These are phyloP conservation scores for Schizophyllum amplum DNA, from an alignment of 1,284 basidiomycete genomes.

Conservation along the genomic window DNA sequence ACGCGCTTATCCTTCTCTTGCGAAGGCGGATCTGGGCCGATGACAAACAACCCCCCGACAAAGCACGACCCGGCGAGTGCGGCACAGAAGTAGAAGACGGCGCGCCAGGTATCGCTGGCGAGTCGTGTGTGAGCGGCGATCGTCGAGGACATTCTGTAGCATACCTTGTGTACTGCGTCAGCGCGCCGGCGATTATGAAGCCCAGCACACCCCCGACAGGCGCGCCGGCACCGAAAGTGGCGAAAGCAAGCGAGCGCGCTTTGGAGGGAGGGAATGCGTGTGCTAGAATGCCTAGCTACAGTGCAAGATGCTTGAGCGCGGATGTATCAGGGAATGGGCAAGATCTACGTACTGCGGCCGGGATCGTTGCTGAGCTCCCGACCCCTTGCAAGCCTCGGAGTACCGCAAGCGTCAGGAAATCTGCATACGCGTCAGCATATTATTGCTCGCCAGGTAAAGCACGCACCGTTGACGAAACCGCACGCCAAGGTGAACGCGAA, in stretches of 20 bases:
- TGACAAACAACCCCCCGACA: slow-evolving; percentile 39
- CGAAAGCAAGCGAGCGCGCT: slow-evolving; percentile 65
- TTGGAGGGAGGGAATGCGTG: slow-evolving; percentile 63
- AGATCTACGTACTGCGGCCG: slow-evolving; percentile 47
- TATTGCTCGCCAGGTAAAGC: neutral
- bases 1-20: slow-evolving; percentile 49
- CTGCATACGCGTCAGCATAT: slow-evolving; percentile 13
- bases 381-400: slow-evolving; percentile 65
- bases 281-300: slow-evolving; percentile 70
- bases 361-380: slow-evolving; percentile 61
- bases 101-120: slow-evolving; percentile 49
- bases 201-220: slow-evolving; percentile 73
- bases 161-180: slow-evolving; percentile 57
- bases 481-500: slow-evolving; percentile 43
- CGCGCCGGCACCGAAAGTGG: slow-evolving; percentile 73
- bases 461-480: slow-evolving; percentile 36
- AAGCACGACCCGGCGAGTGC: slow-evolving; percentile 45
- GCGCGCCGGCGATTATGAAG: slow-evolving; percentile 57
- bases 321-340: slow-evolving; percentile 1
- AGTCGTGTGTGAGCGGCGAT: neutral
- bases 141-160: slow-evolving; percentile 4
- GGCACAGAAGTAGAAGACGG: slow-evolving; percentile 42
- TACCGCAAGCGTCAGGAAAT: slow-evolving; percentile 47
- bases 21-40: slow-evolving; percentile 37
- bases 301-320: neutral